Percentiles rank a stretch among this genome's conserved stretches.
phyloP scores from a whole-genome alignment of 768 basidiomycete species.

The Leccinum pellstonianum region DNA sequence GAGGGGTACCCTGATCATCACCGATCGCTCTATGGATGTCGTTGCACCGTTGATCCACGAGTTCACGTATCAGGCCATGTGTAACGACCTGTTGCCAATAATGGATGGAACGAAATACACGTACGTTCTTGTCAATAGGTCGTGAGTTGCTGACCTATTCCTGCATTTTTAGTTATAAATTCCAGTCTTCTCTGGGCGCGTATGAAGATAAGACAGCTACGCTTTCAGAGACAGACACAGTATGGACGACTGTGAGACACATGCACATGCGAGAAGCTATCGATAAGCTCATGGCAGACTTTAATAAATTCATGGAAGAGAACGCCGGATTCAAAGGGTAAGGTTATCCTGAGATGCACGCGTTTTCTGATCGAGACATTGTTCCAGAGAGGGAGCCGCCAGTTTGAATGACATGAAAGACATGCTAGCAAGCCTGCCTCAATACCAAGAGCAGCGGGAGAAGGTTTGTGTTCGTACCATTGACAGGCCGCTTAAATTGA shows the following conservation, averaged over 20 bases:
- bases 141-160: slow-evolving; percentile 2
- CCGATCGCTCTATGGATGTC: slow-evolving; percentile 96
- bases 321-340: slow-evolving; percentile 94
- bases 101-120: slow-evolving; percentile 83
- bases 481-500: neutral
- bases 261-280: slow-evolving; percentile 99
- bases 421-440: slow-evolving; percentile 92
- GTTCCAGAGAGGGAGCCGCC: slow-evolving; percentile 68
- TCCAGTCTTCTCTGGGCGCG: slow-evolving; percentile 82
- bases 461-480: slow-evolving; percentile 51
- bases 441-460: slow-evolving; percentile 93
- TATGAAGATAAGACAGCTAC: slow-evolving; percentile 87
- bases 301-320: slow-evolving; percentile 91
- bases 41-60: slow-evolving; percentile 91
- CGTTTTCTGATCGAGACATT: slow-evolving; percentile 2
- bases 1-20: slow-evolving; percentile 82
- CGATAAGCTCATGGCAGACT: slow-evolving; percentile 94
- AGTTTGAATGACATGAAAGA: slow-evolving; percentile 98
- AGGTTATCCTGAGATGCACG: slow-evolving; percentile 22
- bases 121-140: slow-evolving; percentile 47
- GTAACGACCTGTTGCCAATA: slow-evolving; percentile 88
- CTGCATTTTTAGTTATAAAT: slow-evolving; percentile 69
- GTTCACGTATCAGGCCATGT: slow-evolving; percentile 99
- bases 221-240: slow-evolving; percentile 82
- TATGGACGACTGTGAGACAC: slow-evolving; percentile 92